A percentile compares a stretch with the other conserved stretches of the same genome.
Evolutionary conservation across 1,284 basidiomycete genomes (phyloP).

Genomic region (Termitomyces sp.): DNA sequence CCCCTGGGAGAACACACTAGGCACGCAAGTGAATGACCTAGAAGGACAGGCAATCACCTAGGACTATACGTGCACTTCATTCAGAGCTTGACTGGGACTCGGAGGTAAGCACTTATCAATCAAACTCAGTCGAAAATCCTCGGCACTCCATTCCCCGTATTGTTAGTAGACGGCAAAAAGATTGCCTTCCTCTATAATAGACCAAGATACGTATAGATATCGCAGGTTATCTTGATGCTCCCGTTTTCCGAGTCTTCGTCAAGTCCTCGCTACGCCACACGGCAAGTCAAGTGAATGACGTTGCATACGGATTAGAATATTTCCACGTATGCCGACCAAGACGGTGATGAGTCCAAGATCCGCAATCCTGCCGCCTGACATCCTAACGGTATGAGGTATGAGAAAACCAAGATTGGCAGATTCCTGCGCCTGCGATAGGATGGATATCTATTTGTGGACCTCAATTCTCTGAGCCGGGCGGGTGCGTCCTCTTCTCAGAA

Average conservation of each 20-base stretch:
- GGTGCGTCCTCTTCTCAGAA: too few species aligned
- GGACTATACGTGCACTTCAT: background rate
- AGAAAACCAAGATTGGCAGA: background rate
- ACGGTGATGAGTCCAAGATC: background rate
- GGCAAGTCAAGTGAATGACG: background rate
- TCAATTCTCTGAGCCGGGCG: too few species aligned
- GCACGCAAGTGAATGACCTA: background rate
- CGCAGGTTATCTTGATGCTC: background rate
- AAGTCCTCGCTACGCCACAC: slow-evolving; percentile 15
- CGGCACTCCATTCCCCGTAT: background rate
- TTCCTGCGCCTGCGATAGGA: too few species aligned
- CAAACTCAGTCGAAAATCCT: slow-evolving; percentile 3
- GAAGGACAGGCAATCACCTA: background rate
- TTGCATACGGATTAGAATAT: background rate
- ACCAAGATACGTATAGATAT: background rate
- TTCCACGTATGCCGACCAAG: slow-evolving; percentile 4
- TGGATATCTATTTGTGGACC: too few species aligned
- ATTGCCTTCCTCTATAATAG: background rate
- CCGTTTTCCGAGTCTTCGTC: background rate
- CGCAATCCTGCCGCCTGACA: background rate
- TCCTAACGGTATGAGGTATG: background rate
- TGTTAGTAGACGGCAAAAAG: background rate
- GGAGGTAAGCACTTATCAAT: background rate
- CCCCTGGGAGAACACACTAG: background rate
- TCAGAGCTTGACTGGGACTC: too few species aligned